Base-by-base conservation (phyloP, 2,329 filamentous ascomycete genomes). In the Aspergillus calidoustus region DNA sequence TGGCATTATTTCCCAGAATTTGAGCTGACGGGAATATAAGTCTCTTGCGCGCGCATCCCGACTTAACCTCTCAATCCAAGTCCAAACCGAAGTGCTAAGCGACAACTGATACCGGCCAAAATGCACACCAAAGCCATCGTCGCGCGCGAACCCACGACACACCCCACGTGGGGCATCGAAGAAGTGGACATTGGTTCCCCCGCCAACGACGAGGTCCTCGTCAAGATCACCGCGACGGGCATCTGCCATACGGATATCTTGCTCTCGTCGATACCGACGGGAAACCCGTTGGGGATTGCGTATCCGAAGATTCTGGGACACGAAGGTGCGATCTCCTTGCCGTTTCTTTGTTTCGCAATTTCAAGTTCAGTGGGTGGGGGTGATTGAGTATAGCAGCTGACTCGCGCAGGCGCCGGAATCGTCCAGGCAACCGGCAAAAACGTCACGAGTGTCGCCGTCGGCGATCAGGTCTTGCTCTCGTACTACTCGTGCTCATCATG, bases 401-500 rank as follows among this genome's bases (percentile, higher is more conserved):
- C n/a, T 38, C 2, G 3, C 2, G 11, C 44, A 57, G 71, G 73
- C 7, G 61, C 66, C 8, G 67, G 69, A 0, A 60, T 66, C 9
- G 61, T 66, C 17, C 57, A 55, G 0, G 41, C 44, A 3, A 38
- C 68, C 6, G 68, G 68, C 6, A 63, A 53, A 2, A 63, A 66
- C 25, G 52, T 68, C 1, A 63, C 58, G 25, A 55, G 47, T 0
- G 55, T 71, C 2, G 25, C 43, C 4, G 1, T 64, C 44, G 61
- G 70, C 43, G 56, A 70, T 61, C 66, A 68, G 9, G 76, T 79
- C 6, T 64, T 80, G 7, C 68, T 79, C 2, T 74, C 72, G 1
- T 79, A 72, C 47, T 68, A 68, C 8, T 72, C 68, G 48, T 80
- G 77, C 62, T 66, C 69, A 4, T 38, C 63, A 0, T 80, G 77